Base-by-base conservation (phyloP, 331 rosid species). In the Quercus tomentella region DNA sequence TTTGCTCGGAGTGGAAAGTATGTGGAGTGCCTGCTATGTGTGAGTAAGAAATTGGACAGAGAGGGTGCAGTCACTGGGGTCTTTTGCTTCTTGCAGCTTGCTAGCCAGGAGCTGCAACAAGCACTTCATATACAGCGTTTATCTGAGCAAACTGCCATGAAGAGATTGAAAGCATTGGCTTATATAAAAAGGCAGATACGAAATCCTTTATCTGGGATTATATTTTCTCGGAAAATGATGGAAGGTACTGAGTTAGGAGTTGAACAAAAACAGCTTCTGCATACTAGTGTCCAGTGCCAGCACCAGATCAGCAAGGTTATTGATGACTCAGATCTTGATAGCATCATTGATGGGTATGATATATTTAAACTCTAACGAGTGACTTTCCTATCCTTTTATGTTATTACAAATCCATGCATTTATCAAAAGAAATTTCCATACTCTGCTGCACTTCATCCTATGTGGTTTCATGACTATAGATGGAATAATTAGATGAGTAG, bases 71-170 rank as follows among this genome's bases (percentile, higher is more conserved):
- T 91, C 79, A 95, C 97, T 10, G 99, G 99, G 54, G 82, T 95
- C 72, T 95, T 95, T 84, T 95, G 99, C 86, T 95, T 92, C 89
- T 84, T 95, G 93, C 99, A 95, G 87, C 88, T 95, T 71, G 94
- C 97, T 83, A 95, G 97, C 86, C 91, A 80, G 28, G 99, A 95
- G 90, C 85, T 95, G 87, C 97, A 95, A 78, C 91, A 88, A 72
- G 97, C 97, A 41, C 90, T 95, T 52, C 92, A 93, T 83, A 81
- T 91, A 85, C 99, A 95, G 81, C 95, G 90, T 68, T 76, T 95
- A 76, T 86, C 93, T 20, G 91, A 91, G 77, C 92, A 86, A 81
- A 94, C 97, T 66, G 95, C 98, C 49, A 58, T 83, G 72, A 94
- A 92, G 91, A 91, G 98, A 89, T 77, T 86, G 80, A 89, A 89